Conservation (phyloP, 176 grass and related monocot species). For the Poa annua region DNA sequence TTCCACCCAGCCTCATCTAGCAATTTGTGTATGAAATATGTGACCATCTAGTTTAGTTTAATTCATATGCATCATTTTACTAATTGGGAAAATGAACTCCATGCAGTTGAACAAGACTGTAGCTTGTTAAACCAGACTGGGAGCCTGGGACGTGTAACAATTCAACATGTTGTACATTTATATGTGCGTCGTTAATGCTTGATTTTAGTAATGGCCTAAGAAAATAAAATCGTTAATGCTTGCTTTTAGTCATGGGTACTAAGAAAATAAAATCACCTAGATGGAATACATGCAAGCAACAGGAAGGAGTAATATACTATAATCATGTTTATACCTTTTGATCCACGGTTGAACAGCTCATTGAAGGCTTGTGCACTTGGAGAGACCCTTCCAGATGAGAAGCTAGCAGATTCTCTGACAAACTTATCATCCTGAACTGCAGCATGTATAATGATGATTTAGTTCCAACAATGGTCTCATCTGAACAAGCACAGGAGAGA, state of each 20-base stretch:
- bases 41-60: not conserved
- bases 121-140: not conserved
- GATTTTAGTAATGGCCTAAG: not conserved
- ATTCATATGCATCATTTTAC: not conserved
- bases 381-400: slow-evolving; percentile 56
- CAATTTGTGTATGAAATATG: not conserved
- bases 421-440: slow-evolving; percentile 61
- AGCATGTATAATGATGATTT: slow-evolving; percentile 28
- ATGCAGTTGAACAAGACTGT: not conserved
- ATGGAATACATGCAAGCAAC: not conserved
- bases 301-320: not conserved
- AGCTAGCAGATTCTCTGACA: slow-evolving; percentile 68
- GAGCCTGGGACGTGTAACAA: not conserved
- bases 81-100: not conserved
- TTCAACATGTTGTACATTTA: not conserved
- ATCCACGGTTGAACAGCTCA: slow-evolving; percentile 44
- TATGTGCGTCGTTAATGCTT: not conserved
- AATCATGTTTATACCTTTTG: slow-evolving; percentile 36
- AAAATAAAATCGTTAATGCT: not conserved
- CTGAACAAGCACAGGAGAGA: not conserved
- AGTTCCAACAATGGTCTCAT: slow-evolving; percentile 7
- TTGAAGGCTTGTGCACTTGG: slow-evolving; percentile 46
- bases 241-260: not conserved
- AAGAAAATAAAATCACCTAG: not conserved
- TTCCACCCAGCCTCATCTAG: not conserved